A percentile compares a stretch with the other conserved stretches of the same genome.
Conservation (phyloP, 1,284 basidiomycete species). For the Caloboletus firmus region DNA sequence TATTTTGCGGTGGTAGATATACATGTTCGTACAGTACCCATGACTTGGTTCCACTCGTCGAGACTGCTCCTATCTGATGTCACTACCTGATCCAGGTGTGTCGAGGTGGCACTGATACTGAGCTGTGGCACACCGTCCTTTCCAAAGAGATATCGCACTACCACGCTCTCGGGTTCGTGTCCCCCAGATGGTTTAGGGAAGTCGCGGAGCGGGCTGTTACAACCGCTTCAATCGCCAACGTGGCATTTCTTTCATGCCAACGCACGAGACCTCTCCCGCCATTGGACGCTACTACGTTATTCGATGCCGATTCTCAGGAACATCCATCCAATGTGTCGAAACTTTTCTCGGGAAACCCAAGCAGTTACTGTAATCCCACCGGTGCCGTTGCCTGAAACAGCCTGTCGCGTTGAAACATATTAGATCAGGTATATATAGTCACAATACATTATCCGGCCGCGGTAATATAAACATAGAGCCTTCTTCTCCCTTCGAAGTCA, state of each 20-base stretch:
- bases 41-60: too few species aligned
- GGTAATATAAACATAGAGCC: background rate
- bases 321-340: too few species aligned
- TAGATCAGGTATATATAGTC: background rate
- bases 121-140: background rate
- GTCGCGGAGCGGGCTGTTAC: background rate
- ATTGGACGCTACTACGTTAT: background rate
- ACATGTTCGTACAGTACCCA: background rate
- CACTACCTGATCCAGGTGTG: too few species aligned
- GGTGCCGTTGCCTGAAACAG: background rate
- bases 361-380: background rate
- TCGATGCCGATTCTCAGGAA: too few species aligned
- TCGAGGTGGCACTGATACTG: background rate
- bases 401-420: background rate
- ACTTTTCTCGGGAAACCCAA: too few species aligned
- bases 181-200: background rate
- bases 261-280: too few species aligned
- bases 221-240: background rate
- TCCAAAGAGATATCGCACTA: background rate
- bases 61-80: background rate
- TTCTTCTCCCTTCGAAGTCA: background rate
- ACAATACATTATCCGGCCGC: background rate
- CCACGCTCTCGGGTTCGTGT: background rate
- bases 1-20: background rate
- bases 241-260: too few species aligned